These are phyloP conservation scores for Penicillium steckii DNA, from an alignment of 495 filamentous ascomycete genomes.

Conservation along the genomic window DNA sequence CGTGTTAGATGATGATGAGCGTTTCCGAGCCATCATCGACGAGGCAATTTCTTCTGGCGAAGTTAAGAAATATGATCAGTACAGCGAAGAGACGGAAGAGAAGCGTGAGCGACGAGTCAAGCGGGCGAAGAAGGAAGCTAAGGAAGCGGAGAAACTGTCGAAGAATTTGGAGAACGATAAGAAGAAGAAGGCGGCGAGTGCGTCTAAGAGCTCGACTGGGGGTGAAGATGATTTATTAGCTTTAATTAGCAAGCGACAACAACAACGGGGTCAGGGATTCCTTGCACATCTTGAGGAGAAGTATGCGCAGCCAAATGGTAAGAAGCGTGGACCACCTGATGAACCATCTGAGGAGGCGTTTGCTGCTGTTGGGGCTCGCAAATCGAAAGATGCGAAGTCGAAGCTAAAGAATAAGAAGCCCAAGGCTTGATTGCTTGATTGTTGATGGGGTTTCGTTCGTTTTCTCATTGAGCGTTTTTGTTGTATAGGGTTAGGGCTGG, in stretches of 20 bases:
- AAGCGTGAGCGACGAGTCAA: slow-evolving; percentile 62
- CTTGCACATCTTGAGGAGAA: slow-evolving; percentile 27
- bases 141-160: slow-evolving; percentile 68
- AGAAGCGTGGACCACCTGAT: slow-evolving; percentile 25
- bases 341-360: slow-evolving; percentile 36
- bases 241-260: slow-evolving; percentile 26
- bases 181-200: slow-evolving; percentile 37
- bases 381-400: slow-evolving; percentile 13
- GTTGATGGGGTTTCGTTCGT: not conserved
- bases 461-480: slow-evolving; percentile 2
- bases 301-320: slow-evolving; percentile 25
- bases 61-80: slow-evolving; percentile 63
- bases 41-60: slow-evolving; percentile 69
- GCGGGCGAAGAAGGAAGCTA: slow-evolving; percentile 61
- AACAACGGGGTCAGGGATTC: slow-evolving; percentile 26
- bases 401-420: slow-evolving; percentile 18
- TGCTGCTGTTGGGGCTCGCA: slow-evolving; percentile 30
- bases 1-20: slow-evolving; percentile 79
- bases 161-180: slow-evolving; percentile 69
- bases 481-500: not conserved
- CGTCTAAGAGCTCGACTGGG: slow-evolving; percentile 32
- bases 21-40: slow-evolving; percentile 79
- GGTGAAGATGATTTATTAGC: slow-evolving; percentile 24
- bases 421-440: slow-evolving; percentile 9
- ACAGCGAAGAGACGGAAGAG: slow-evolving; percentile 67